Base-by-base conservation (phyloP, 2,329 filamentous ascomycete species). In the Penicillium italicum region DNA sequence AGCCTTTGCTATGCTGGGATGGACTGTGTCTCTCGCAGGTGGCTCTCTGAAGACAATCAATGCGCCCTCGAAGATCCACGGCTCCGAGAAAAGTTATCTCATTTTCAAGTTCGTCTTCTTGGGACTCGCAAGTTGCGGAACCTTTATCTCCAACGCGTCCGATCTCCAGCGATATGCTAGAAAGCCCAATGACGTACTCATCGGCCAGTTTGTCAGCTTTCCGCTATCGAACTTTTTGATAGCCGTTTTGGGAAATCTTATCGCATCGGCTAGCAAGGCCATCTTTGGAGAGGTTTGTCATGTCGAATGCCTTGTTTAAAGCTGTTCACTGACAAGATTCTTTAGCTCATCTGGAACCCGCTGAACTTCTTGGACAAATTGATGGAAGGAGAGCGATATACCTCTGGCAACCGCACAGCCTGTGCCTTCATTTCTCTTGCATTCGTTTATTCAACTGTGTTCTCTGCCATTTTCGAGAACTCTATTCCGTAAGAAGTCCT, bases 111-210 rank as follows among this genome's bases (percentile, higher is more conserved):
- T 75, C 63, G 58, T 77, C 47, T 65, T 73, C 26, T 63, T 77
- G 11, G 70, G 70, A 1, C 49, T 61, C 7, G 64, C 62, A 7
- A 60, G 53, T 33, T 62, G 60, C 7, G 64, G 56, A 14, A 66
- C 64, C 1, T 66, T 64, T 26, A 61, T 64, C n/a, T 72, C 66
- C 37, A 77, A 76, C 57, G 74, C 74, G 4, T 71, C 75, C 0
- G 76, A 79, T 60, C 74, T 78, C 42, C 76, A 77, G 55, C 68
- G 77, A 16, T 79, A 79, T 58, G 72, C 77, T 0, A 62, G 50
- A 0, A 72, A 70, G 40, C 72, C 74, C 1, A 72, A 69, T 10
- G 76, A 79, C 56, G 72, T 75, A 1, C 66, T 79, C 18, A 30
- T 72, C 5, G 76, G 74, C 1, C 74, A 79, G 49, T 9, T 77